phyloP scores from a whole-genome alignment of 345 rosid species.

The Arabis hirsuta region DNA sequence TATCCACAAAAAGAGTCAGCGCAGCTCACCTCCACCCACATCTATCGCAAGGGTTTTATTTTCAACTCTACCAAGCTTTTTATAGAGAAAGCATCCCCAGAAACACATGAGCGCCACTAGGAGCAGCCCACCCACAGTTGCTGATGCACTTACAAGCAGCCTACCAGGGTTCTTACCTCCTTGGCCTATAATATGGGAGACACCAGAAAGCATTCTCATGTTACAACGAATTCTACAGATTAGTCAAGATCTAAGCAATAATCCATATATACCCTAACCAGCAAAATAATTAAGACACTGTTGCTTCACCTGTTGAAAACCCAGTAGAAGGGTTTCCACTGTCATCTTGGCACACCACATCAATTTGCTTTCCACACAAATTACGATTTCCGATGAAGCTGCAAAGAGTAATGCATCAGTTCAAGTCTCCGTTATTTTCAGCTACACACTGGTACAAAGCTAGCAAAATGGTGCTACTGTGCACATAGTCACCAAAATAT shows the following conservation, averaged over 20 bases:
- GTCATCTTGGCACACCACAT: constrained; percentile 55
- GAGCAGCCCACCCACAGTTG: constrained; percentile 94
- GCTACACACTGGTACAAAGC: constrained; percentile 15
- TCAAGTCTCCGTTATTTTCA: constrained; percentile 13
- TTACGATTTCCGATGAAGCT: constrained; percentile 81
- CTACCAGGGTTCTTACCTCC: constrained; percentile 71
- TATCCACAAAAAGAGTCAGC: constrained; percentile 28
- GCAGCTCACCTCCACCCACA: constrained; percentile 80
- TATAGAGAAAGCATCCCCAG: constrained; percentile 98
- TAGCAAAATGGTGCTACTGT: constrained; percentile 11
- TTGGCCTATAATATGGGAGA: constrained; percentile 56
- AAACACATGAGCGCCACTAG: constrained; percentile 99
- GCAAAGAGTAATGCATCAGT: constrained; percentile 39
- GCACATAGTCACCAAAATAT: constrained; percentile 9
- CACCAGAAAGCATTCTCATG: constrained; percentile 24
- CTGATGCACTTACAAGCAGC: constrained; percentile 88
- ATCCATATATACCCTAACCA: constrained; percentile 21
- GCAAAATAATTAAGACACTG: constrained; percentile 3
- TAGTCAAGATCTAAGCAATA: constrained; percentile 14
- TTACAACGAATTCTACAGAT: constrained; percentile 21
- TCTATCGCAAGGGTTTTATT: constrained; percentile 74
- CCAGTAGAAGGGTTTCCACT: constrained; percentile 47
- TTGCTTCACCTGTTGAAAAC: constrained; percentile 60
- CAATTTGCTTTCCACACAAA: constrained; percentile 87
- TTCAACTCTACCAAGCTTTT: constrained; percentile 92